Evolutionary conservation across 2,329 filamentous ascomycete species (phyloP).

Genomic region (Nemania serpens): DNA sequence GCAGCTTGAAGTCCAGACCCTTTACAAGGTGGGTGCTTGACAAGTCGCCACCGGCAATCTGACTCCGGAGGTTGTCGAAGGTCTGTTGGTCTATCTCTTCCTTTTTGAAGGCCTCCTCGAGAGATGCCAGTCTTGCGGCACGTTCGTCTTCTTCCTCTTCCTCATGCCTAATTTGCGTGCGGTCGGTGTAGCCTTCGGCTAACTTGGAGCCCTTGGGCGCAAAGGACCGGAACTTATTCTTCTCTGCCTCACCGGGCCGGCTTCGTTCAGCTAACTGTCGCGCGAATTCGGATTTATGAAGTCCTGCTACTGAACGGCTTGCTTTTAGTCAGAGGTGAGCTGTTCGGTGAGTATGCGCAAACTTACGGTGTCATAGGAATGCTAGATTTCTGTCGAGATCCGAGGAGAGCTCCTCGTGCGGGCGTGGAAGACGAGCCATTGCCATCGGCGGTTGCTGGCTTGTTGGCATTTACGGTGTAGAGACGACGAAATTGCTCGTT

Average conservation of each 20-base stretch:
- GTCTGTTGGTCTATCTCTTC: slow-evolving; percentile 81
- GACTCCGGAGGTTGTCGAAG: slow-evolving; percentile 73
- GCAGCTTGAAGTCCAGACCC: slow-evolving; percentile 82
- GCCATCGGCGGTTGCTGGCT: slow-evolving; percentile 44
- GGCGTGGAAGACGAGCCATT: slow-evolving; percentile 51
- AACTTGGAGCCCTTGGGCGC: slow-evolving; percentile 84
- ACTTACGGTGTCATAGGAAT: slow-evolving; percentile 94
- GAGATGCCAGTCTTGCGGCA: slow-evolving; percentile 70
- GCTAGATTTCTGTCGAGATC: slow-evolving; percentile 76
- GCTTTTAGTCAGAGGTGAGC: slow-evolving; percentile 21
- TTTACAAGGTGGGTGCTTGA: slow-evolving; percentile 86
- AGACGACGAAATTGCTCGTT: slow-evolving; percentile 93
- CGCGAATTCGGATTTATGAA: slow-evolving; percentile 71
- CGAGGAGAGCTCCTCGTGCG: slow-evolving; percentile 59
- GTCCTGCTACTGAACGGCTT: slow-evolving; percentile 67
- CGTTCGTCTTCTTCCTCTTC: slow-evolving; percentile 59
- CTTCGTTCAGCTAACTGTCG: slow-evolving; percentile 80
- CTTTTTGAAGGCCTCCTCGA: slow-evolving; percentile 81
- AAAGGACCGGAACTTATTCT: slow-evolving; percentile 77
- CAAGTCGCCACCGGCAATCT: slow-evolving; percentile 83
- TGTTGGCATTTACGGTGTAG: slow-evolving; percentile 57
- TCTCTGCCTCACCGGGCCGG: slow-evolving; percentile 59
- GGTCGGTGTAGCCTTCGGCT: slow-evolving; percentile 81
- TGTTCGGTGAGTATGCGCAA: not conserved
- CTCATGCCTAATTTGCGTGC: slow-evolving; percentile 67